Conservation (phyloP, 768 basidiomycete genomes). For the Mycena haematopus region DNA sequence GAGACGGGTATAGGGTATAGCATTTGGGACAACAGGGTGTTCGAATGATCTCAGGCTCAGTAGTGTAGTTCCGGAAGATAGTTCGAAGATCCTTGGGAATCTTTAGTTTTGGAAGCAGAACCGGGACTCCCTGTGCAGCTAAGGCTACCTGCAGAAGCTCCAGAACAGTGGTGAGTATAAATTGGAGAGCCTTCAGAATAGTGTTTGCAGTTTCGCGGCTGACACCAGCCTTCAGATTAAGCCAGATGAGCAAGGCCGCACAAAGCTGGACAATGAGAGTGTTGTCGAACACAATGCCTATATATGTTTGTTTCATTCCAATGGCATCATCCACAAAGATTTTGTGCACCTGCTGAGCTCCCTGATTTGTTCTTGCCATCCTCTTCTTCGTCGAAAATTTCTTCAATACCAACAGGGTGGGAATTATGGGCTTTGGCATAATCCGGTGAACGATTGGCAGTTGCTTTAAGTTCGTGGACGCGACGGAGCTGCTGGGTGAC, state of each 20-base stretch:
- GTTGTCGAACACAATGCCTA: constrained; percentile 2
- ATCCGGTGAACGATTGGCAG: not conserved
- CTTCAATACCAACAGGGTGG: constrained; percentile 4
- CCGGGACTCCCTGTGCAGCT: constrained; percentile 16
- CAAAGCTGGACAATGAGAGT: constrained; percentile 13
- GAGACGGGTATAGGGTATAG: constrained; percentile 17
- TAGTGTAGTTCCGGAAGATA: constrained; percentile 6
- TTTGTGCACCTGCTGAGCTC: not conserved
- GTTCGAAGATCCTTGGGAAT: constrained; percentile 26
- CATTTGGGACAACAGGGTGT: constrained; percentile 27
- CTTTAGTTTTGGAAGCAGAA: constrained; percentile 16
- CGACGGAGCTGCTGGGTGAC: not conserved
- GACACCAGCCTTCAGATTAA: constrained; percentile 18
- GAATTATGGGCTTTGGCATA: not conserved
- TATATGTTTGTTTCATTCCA: not conserved
- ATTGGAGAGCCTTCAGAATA: constrained; percentile 22
- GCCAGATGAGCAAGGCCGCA: constrained; percentile 5
- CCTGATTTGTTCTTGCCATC: not conserved
- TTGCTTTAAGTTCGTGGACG: not conserved
- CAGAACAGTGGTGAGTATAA: constrained; percentile 20
- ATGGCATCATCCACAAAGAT: not conserved
- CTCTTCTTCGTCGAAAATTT: constrained; percentile 3
- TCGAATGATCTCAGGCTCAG: constrained; percentile 17
- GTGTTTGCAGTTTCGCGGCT: constrained; percentile 23
- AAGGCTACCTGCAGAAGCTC: constrained; percentile 14